Evolutionary conservation across 1,284 basidiomycete genomes (phyloP).

Genomic region (Fomitopsis palustris): DNA sequence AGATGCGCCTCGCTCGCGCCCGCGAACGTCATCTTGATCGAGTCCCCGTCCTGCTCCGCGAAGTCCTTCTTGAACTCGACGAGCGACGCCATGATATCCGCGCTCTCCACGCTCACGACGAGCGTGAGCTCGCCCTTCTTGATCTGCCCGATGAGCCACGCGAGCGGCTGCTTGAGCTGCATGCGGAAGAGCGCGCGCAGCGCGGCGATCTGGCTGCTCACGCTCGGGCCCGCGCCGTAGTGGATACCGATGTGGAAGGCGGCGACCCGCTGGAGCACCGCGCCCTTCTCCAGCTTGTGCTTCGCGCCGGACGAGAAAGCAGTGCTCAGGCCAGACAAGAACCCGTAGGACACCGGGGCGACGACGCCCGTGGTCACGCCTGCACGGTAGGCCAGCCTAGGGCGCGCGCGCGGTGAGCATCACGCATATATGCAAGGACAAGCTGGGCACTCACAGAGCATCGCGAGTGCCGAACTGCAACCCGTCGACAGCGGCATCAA

Average conservation of each 20-base stretch:
- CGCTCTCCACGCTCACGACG: slow-evolving; percentile 54
- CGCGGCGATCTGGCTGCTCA: slow-evolving; percentile 61
- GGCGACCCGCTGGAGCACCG: slow-evolving; percentile 45
- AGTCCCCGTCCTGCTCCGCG: slow-evolving; percentile 39
- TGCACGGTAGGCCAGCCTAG: slow-evolving; percentile 33
- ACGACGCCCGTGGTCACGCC: slow-evolving; percentile 38
- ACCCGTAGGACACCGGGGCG: slow-evolving; percentile 39
- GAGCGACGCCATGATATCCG: slow-evolving; percentile 78
- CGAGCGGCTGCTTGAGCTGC: slow-evolving; percentile 46
- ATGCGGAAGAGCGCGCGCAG: slow-evolving; percentile 62
- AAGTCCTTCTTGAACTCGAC: slow-evolving; percentile 73
- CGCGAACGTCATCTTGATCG: slow-evolving; percentile 55
- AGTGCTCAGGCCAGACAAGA: slow-evolving; percentile 48
- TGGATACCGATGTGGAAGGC: slow-evolving; percentile 49
- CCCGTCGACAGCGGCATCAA: slow-evolving; percentile 72
- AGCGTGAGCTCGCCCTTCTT: slow-evolving; percentile 50
- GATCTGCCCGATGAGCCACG: slow-evolving; percentile 49
- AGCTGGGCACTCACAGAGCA: slow-evolving; percentile 53
- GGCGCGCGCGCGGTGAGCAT: not conserved
- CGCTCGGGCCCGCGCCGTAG: slow-evolving; percentile 34
- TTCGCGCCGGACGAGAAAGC: slow-evolving; percentile 43
- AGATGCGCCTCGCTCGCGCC: slow-evolving; percentile 77
- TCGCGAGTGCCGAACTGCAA: slow-evolving; percentile 70
- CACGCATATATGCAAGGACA: not conserved
- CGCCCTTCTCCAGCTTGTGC: slow-evolving; percentile 43